These are phyloP conservation scores for Lentinula guzmanii DNA, from an alignment of 768 basidiomycete genomes.

Conservation along the genomic window DNA sequence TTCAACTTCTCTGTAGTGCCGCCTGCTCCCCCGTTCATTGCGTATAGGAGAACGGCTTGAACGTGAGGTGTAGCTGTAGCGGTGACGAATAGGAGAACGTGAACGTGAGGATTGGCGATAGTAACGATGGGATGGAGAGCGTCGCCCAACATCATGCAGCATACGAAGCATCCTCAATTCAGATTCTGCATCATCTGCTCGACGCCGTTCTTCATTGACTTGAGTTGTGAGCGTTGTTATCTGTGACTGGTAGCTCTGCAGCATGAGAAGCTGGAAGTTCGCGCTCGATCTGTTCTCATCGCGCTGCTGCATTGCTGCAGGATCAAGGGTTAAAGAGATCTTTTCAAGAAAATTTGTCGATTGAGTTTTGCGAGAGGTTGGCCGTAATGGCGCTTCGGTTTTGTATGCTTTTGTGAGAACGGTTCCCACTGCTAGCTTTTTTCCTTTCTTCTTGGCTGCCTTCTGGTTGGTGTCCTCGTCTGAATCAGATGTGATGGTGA, in stretches of 20 bases:
- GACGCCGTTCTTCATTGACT: background rate
- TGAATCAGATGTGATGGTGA: background rate
- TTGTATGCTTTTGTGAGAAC: background rate
- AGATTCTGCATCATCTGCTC: background rate
- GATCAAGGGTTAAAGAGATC: background rate
- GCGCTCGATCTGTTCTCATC: background rate
- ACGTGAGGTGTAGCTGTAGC: no score
- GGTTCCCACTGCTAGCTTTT: background rate
- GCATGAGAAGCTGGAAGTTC: background rate
- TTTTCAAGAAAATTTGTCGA: background rate
- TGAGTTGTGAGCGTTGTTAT: background rate
- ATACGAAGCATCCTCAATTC: background rate
- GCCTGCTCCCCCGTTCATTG: no score
- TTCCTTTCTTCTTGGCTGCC: background rate
- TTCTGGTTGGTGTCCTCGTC: no score
- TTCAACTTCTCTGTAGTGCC: no score
- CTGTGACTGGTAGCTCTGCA: background rate
- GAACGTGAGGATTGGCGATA: background rate
- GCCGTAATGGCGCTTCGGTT: background rate
- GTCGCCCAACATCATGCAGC: background rate
- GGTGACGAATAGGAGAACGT: background rate
- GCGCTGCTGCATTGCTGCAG: background rate
- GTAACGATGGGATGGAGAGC: background rate
- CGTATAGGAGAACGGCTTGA: no score
- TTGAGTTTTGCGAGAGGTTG: background rate